Conservation (phyloP, 768 basidiomycete genomes). For the Rhodotorula sphaerocarpa region DNA sequence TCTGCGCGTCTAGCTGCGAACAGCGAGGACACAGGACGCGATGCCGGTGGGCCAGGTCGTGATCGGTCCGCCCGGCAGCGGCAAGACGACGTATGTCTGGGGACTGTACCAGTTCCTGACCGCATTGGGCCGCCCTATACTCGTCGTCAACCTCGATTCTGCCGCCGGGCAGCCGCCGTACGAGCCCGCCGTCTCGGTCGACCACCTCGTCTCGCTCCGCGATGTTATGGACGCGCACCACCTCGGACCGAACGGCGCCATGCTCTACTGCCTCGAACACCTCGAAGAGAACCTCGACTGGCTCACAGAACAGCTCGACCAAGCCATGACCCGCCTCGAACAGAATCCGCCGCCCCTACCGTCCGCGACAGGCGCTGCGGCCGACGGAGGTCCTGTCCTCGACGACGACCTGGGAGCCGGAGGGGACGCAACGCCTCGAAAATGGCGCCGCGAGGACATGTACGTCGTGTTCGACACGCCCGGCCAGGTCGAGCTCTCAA, state of each 20-base stretch:
- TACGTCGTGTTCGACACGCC: slow-evolving; percentile 94
- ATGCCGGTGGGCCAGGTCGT: slow-evolving; percentile 41
- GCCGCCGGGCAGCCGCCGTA: slow-evolving; percentile 85
- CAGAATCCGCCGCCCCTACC: slow-evolving; percentile 9
- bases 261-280: slow-evolving; percentile 95
- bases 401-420: slow-evolving; percentile 55
- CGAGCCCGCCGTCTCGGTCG: slow-evolving; percentile 78
- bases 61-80: slow-evolving; percentile 46
- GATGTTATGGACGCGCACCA: slow-evolving; percentile 76
- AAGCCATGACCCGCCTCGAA: slow-evolving; percentile 69
- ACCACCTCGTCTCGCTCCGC: slow-evolving; percentile 72
- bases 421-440: slow-evolving; percentile 41
- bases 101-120: slow-evolving; percentile 59
- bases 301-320: slow-evolving; percentile 47
- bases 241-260: slow-evolving; percentile 89
- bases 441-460: slow-evolving; percentile 56
- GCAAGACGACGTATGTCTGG: slow-evolving; percentile 48
- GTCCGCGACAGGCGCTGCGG: too few relatives aligned
- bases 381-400: slow-evolving; percentile 50
- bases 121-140: slow-evolving; percentile 74
- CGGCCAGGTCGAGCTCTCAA: slow-evolving; percentile 94
- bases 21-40: not conserved
- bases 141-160: slow-evolving; percentile 90
- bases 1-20: too few relatives aligned
- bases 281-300: slow-evolving; percentile 85